phyloP scores from a whole-genome alignment of 2,329 filamentous ascomycete species.

The Pyrenophora teres region DNA sequence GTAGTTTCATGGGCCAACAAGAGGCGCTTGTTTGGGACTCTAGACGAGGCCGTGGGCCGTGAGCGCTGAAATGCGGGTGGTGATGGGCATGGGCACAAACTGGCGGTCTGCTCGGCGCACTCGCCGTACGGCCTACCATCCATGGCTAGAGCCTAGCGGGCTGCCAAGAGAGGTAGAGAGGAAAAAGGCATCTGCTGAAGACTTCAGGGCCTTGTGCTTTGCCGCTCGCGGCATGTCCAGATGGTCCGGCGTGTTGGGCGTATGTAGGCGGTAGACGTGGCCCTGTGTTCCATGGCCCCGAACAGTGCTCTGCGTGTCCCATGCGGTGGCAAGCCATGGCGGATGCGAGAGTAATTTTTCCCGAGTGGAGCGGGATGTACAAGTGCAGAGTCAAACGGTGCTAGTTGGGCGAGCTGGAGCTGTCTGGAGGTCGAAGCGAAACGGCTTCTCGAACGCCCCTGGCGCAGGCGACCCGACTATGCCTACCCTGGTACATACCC shows the following conservation, averaged over 20 bases:
- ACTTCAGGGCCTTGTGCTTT: slow-evolving; percentile 22
- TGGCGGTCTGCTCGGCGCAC: slow-evolving; percentile 38
- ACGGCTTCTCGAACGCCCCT: slow-evolving; percentile 25
- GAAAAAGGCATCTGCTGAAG: slow-evolving; percentile 25
- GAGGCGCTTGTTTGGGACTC: slow-evolving; percentile 10
- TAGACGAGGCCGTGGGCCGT: slow-evolving; percentile 15
- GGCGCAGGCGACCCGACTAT: slow-evolving; percentile 16
- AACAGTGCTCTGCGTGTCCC: slow-evolving; percentile 24
- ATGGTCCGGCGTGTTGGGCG: slow-evolving; percentile 8
- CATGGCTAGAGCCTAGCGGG: slow-evolving; percentile 5
- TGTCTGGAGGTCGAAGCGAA: slow-evolving; percentile 16
- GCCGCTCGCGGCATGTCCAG: slow-evolving; percentile 10
- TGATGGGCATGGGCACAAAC: slow-evolving; percentile 22
- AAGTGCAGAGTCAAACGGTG: slow-evolving; percentile 9
- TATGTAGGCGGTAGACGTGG: not conserved
- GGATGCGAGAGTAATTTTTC: slow-evolving; percentile 13
- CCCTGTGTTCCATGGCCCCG: slow-evolving; percentile 12
- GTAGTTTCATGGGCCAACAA: not conserved
- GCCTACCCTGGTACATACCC: slow-evolving; percentile 20
- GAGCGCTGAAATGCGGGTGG: slow-evolving; percentile 21
- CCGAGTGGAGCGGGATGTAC: slow-evolving; percentile 20
- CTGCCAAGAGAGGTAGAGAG: slow-evolving; percentile 25
- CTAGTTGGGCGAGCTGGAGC: slow-evolving; percentile 23
- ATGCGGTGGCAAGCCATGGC: slow-evolving; percentile 29
- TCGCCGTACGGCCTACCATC: not conserved